Conservation (phyloP, 345 rosid species). For the Xanthoceras sorbifolium region DNA sequence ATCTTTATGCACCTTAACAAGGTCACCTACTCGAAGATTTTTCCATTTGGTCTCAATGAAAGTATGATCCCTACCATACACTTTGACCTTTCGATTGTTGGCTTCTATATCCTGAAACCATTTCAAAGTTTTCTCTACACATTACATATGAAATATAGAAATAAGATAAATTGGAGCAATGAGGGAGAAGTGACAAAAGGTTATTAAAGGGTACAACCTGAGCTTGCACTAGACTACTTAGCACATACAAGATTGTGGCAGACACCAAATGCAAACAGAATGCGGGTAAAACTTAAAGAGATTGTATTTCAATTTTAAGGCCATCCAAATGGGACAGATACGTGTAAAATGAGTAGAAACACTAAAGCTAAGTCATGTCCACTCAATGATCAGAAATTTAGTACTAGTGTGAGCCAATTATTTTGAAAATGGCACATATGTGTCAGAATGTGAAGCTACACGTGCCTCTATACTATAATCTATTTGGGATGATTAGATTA, state of each 20-base stretch:
- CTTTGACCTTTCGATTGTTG: constrained; percentile 68
- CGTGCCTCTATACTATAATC: neutral
- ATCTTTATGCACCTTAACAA: constrained; percentile 67
- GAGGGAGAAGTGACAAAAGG: neutral
- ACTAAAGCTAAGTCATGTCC: constrained; percentile 8
- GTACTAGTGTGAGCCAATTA: neutral
- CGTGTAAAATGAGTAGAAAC: neutral
- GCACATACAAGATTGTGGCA: neutral
- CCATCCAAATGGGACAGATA: neutral
- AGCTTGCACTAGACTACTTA: constrained; percentile 2
- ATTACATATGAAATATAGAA: neutral
- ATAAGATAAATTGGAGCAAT: neutral
- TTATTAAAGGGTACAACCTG: neutral
- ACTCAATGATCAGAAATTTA: neutral
- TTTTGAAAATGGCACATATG: neutral
- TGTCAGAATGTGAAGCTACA: neutral
- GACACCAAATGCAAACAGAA: constrained; percentile 13
- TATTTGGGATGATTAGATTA: neutral
- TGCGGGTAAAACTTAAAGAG: neutral
- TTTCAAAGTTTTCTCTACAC: constrained; percentile 19
- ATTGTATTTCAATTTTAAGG: neutral
- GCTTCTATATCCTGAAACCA: constrained; percentile 78
- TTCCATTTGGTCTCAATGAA: constrained; percentile 66
- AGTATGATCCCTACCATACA: constrained; percentile 34
- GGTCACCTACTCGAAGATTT: constrained; percentile 72